Percentiles rank a stretch among this genome's conserved stretches.
These are phyloP conservation scores for Macadamia tetraphylla DNA, from an alignment of 164 flowering plant genomes.

Conservation along the genomic window DNA sequence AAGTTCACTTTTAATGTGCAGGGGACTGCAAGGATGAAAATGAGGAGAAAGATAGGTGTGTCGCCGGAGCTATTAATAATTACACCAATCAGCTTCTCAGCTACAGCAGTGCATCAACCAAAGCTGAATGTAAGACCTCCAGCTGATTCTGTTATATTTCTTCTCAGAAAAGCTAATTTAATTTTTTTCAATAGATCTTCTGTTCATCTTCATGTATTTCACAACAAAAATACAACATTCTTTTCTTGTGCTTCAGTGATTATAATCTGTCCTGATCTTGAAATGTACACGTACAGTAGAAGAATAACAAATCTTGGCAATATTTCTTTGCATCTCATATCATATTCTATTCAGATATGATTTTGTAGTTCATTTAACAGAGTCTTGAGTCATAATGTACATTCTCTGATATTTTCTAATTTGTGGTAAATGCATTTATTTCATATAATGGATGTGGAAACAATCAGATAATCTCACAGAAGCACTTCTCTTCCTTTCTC, in stretches of 20 bases:
- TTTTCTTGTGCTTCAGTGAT: too few species aligned
- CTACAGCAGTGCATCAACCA: conserved; percentile 34
- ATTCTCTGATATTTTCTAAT: background rate
- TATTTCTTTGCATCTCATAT: too few species aligned
- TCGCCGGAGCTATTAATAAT: conserved; percentile 78
- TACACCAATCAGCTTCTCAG: conserved; percentile 75
- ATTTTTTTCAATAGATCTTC: too few species aligned
- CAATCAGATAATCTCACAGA: conserved; percentile 79
- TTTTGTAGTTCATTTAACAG: too few species aligned
- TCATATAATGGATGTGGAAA: background rate
- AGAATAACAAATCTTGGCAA: too few species aligned
- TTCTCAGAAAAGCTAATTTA: background rate
- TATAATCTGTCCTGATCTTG: too few species aligned
- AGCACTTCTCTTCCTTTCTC: conserved; percentile 85
- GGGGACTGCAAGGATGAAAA: conserved; percentile 88
- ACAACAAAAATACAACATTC: too few species aligned
- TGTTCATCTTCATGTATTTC: too few species aligned
- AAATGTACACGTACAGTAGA: too few species aligned
- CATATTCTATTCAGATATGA: too few species aligned
- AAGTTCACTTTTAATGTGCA: conserved; percentile 13
- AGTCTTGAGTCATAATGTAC: too few species aligned
- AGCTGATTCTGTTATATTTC: background rate
- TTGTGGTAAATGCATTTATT: background rate
- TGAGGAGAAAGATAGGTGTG: conserved; percentile 63
- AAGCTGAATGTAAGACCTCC: conserved; percentile 33